Conservation (phyloP, 306 rosid species). For the Malus orientalis region DNA sequence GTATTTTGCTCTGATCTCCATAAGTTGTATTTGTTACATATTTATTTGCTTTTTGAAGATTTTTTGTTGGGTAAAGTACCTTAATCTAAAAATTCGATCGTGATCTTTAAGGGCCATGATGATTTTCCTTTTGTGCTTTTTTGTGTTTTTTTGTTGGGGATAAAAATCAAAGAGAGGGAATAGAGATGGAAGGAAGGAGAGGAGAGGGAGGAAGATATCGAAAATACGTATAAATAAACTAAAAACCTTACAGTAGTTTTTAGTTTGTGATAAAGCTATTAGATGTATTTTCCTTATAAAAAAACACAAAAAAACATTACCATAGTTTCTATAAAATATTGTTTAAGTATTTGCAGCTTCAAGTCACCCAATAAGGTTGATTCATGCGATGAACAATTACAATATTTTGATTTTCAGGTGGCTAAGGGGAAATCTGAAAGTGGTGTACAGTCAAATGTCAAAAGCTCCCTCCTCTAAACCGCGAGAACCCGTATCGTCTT, state of each 20-base stretch:
- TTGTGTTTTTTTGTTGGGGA: neutral
- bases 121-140: neutral
- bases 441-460: slow-evolving; percentile 55
- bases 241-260: neutral
- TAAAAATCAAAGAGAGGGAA: neutral
- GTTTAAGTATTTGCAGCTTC: neutral
- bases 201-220: neutral
- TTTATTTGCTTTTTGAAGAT: neutral
- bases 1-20: slow-evolving; percentile 15
- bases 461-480: slow-evolving; percentile 53
- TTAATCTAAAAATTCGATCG: neutral
- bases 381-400: neutral
- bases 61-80: neutral
- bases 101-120: neutral
- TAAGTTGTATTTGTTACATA: neutral
- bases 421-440: slow-evolving; percentile 29
- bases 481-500: slow-evolving; percentile 29
- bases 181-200: neutral
- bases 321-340: neutral
- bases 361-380: neutral
- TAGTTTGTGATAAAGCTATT: neutral
- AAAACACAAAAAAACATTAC: neutral
- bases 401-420: slow-evolving; percentile 33
- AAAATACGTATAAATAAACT: neutral
- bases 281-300: neutral